A percentile compares a stretch with the other conserved stretches of the same genome.
These are phyloP conservation scores for Pichia sp. DNA, from an alignment of 1,139 yeast genomes.

Conservation along the genomic window DNA sequence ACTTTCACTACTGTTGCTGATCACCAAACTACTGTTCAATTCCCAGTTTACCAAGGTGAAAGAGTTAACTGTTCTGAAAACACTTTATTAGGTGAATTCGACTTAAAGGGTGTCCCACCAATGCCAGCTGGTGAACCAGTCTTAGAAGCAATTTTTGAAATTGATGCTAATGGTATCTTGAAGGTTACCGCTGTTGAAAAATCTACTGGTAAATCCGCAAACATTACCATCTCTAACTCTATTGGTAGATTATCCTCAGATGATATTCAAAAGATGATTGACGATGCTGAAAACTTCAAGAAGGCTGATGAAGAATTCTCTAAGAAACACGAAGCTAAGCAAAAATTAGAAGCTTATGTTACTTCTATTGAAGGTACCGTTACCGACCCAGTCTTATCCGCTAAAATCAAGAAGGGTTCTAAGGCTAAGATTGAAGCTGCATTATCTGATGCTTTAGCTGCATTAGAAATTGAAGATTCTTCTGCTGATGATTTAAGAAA, in stretches of 20 bases:
- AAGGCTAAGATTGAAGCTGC: slow-evolving; percentile 98
- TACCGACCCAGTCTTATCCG: slow-evolving; percentile 97
- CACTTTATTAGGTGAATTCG: slow-evolving; percentile 99
- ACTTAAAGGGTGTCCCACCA: slow-evolving; percentile 98
- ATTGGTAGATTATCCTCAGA: slow-evolving; percentile 97
- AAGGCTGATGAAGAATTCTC: slow-evolving; percentile 98
- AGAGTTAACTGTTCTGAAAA: slow-evolving; percentile 99
- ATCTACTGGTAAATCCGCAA: slow-evolving; percentile 98
- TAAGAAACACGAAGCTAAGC: slow-evolving; percentile 99
- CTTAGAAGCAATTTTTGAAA: slow-evolving; percentile 98
- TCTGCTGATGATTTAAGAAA: slow-evolving; percentile 96
- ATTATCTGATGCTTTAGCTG: slow-evolving; percentile 96
- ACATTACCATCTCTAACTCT: slow-evolving; percentile 99
- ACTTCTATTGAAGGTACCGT: slow-evolving; percentile 94
- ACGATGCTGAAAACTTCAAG: slow-evolving; percentile 98
- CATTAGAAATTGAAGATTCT: slow-evolving; percentile 95
- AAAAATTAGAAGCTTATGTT: slow-evolving; percentile 98
- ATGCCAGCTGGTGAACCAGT: slow-evolving; percentile 99
- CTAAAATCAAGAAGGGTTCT: slow-evolving; percentile 96
- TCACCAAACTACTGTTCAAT: slow-evolving; percentile 98
- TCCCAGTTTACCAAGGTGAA: slow-evolving; percentile 99
- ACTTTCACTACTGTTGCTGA: slow-evolving; percentile 99
- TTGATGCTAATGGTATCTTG: slow-evolving; percentile 99
- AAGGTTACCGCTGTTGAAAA: slow-evolving; percentile 99
- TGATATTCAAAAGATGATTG: slow-evolving; percentile 97